Conservation (phyloP, 768 basidiomycete genomes). For the Kwoniella pini region DNA sequence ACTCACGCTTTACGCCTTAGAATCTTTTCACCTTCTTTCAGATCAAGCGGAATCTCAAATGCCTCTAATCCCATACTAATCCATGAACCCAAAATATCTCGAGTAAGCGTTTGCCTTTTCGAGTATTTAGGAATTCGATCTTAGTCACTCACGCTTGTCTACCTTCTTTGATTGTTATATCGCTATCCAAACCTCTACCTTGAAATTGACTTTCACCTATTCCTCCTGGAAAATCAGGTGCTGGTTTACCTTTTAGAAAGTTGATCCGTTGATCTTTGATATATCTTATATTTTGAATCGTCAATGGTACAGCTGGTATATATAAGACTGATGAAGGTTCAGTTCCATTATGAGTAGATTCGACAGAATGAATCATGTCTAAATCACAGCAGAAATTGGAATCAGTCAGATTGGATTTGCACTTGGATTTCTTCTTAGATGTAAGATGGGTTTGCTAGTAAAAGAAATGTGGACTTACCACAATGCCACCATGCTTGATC, state of each 20-base stretch:
- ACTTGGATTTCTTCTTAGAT: no score
- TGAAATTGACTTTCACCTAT: slow-evolving; percentile 56
- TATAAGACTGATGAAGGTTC: slow-evolving; percentile 50
- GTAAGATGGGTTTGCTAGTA: no score
- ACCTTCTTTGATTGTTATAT: slow-evolving; percentile 55
- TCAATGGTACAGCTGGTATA: slow-evolving; percentile 52
- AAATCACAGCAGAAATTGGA: no score
- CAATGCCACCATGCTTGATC: slow-evolving; percentile 61
- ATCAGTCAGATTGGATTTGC: no score
- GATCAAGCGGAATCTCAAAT: slow-evolving; percentile 17
- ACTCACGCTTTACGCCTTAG: slow-evolving; percentile 30
- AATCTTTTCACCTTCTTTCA: slow-evolving; percentile 15
- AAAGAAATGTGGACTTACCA: slow-evolving; percentile 23
- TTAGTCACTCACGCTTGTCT: slow-evolving; percentile 51
- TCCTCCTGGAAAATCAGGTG: slow-evolving; percentile 68
- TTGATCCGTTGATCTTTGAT: slow-evolving; percentile 64
- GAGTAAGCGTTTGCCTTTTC: no score
- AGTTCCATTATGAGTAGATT: slow-evolving; percentile 39
- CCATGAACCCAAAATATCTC: no score
- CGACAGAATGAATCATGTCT: slow-evolving; percentile 52
- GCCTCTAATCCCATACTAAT: slow-evolving; percentile 57
- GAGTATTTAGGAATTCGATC: no score
- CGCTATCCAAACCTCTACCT: slow-evolving; percentile 57
- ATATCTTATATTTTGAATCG: slow-evolving; percentile 57
- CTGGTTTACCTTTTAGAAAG: slow-evolving; percentile 65